Base-by-base conservation (phyloP, 2,329 filamentous ascomycete genomes). In the Dactylellina cionopaga region DNA sequence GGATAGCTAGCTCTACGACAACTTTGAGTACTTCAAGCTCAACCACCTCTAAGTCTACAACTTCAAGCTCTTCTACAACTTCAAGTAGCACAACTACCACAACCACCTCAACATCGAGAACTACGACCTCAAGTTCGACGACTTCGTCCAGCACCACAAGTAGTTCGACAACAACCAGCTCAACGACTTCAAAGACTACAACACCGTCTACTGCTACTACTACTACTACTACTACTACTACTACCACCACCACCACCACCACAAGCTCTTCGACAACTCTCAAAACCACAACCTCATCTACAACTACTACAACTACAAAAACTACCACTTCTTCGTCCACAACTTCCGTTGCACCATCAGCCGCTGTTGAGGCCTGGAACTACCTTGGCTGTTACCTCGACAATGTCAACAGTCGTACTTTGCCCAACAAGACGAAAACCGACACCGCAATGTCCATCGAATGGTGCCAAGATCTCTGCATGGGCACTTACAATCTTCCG, bases 401-500 rank as follows among this genome's bases (percentile, higher is more conserved):
- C 22, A 33, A 24, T 9, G 49, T 54, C 17, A 52, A 35, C 31
- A 58, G 15, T 24, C 49, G 66, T 10, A 71, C 66, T n/a, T 51
- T 71, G 2, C 56, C 58, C 2, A 64, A 64, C n/a, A 71, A 64
- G 33, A 58, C 56, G 9, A 64, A 44, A 13, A 64, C 56, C 5
- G 35, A 56, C 10, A 63, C 4, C 4, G 11, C 29, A n/a, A 59
- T 72, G 44, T 59, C 51, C 10, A 47, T 72, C 5, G 68, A 65
- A 37, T 54, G n/a, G 22, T 72, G 68, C 24, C 51, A 59, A 19
- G 22, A 46, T 1, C 65, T 33, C 11, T 72, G 68, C 19, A 59
- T 72, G 59, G 44, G 33, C 22, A 58, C 25, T 7, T 64, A 46
- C 17, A 72, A 72, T 25, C 29, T 72, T 1, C 68, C 58, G n/a